Evolutionary conservation across 108 stramenopile species (phyloP).

Genomic region (Skeletonema menzelii): DNA sequence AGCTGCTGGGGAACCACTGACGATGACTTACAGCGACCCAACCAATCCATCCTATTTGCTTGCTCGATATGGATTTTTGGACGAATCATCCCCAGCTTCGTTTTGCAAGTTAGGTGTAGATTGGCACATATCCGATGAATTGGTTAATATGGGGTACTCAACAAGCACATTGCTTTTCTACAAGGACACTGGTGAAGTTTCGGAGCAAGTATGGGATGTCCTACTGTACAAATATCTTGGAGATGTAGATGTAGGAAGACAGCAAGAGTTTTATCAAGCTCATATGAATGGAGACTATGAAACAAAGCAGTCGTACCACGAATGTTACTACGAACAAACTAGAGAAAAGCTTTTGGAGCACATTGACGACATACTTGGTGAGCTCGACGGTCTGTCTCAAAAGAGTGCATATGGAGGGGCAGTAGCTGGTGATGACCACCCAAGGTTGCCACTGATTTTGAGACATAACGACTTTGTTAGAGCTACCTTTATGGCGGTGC

Average conservation of each 20-base stretch:
- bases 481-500: constrained; percentile 47
- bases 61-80: constrained; percentile 42
- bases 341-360: constrained; percentile 33
- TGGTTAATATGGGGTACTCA: constrained; percentile 45
- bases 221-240: constrained; percentile 48
- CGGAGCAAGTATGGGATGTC: constrained; percentile 59
- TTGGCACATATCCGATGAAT: constrained; percentile 25
- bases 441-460: constrained; percentile 44
- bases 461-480: constrained; percentile 54
- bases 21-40: constrained; percentile 37
- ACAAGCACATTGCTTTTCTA: constrained; percentile 50
- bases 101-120: constrained; percentile 53
- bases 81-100: constrained; percentile 47
- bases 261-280: constrained; percentile 47
- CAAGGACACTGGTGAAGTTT: constrained; percentile 54
- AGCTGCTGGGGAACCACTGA: constrained; percentile 26
- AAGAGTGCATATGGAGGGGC: constrained; percentile 29
- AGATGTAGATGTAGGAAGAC: constrained; percentile 15
- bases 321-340: constrained; percentile 48
- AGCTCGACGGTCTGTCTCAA: constrained; percentile 34
- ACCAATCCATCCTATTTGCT: constrained; percentile 40
- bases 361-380: constrained; percentile 40
- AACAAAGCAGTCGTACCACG: constrained; percentile 51
- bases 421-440: constrained; percentile 42
- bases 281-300: constrained; percentile 49